Evolutionary conservation across 75 land plant genomes (phyloP).

Genomic region (Gnetum montanum): DNA sequence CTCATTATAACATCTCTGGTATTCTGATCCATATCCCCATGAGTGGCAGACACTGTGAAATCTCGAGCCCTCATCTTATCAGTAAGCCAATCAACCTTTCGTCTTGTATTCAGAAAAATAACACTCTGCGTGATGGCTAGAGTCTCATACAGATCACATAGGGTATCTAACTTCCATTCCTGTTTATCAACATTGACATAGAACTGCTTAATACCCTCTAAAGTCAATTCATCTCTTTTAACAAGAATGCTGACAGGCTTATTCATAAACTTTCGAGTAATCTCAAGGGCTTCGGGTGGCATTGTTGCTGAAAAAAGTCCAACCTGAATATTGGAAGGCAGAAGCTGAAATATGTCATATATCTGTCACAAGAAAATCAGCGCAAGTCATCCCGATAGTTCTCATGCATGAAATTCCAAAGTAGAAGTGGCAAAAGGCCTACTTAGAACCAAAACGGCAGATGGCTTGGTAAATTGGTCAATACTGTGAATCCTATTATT

Average conservation of each 20-base stretch:
- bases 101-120: conserved; percentile 44
- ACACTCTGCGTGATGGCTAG: conserved; percentile 53
- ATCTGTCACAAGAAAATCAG: conserved; percentile 14
- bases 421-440: too few species aligned
- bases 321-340: conserved; percentile 39
- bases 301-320: conserved; percentile 49
- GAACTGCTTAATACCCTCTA: conserved; percentile 60
- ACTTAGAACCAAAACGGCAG: too few species aligned
- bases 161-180: conserved; percentile 46
- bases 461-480: too few species aligned
- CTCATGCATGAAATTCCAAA: background rate
- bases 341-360: conserved; percentile 48
- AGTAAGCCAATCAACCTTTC: conserved; percentile 55
- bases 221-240: conserved; percentile 47
- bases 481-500: too few species aligned
- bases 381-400: background rate
- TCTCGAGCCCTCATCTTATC: conserved; percentile 54
- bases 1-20: conserved; percentile 54
- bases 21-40: conserved; percentile 60
- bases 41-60: conserved; percentile 52
- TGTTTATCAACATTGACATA: conserved; percentile 54
- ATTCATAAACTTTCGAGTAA: conserved; percentile 47
- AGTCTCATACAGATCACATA: conserved; percentile 51
- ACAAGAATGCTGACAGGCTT: conserved; percentile 51
- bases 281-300: conserved; percentile 53